phyloP scores from a whole-genome alignment of 1,284 basidiomycete genomes.

The Ceratobasidium sp. region DNA sequence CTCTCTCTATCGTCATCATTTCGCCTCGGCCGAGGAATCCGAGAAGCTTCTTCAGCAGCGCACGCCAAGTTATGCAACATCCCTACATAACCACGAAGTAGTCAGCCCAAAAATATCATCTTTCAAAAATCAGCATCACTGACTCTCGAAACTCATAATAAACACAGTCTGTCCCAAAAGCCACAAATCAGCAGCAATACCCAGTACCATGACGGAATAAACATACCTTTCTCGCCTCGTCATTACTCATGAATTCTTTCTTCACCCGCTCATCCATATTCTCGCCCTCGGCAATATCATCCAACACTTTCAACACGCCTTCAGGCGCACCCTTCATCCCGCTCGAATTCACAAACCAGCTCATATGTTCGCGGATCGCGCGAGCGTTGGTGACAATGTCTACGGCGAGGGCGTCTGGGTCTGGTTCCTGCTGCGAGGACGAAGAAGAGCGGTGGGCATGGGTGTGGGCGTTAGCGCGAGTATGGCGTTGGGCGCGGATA shows the following conservation, averaged over 20 bases:
- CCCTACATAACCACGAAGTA: background rate
- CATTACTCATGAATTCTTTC: constrained; percentile 65
- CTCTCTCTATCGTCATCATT: background rate
- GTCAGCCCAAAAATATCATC: background rate
- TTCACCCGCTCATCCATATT: constrained; percentile 60
- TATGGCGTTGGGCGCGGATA: constrained; percentile 57
- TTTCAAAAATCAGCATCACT: constrained; percentile 51
- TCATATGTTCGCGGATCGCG: constrained; percentile 63
- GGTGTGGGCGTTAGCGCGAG: background rate
- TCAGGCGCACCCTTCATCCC: constrained; percentile 54
- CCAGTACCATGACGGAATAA: constrained; percentile 3
- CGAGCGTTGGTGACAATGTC: constrained; percentile 64
- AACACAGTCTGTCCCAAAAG: constrained; percentile 61
- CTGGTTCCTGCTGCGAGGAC: background rate
- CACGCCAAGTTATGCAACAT: constrained; percentile 46
- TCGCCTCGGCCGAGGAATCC: constrained; percentile 3
- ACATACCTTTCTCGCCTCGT: constrained; percentile 65
- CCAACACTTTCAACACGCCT: constrained; percentile 61
- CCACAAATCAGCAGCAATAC: too few relatives aligned
- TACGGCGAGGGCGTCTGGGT: constrained; percentile 62
- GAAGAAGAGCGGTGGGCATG: background rate
- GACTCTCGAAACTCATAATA: constrained; percentile 68
- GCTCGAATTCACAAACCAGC: constrained; percentile 56
- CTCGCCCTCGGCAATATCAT: constrained; percentile 62
- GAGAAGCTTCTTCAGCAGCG: constrained; percentile 28